Conservation (phyloP, 2,329 filamentous ascomycete genomes). For the Cadophora gregata region DNA sequence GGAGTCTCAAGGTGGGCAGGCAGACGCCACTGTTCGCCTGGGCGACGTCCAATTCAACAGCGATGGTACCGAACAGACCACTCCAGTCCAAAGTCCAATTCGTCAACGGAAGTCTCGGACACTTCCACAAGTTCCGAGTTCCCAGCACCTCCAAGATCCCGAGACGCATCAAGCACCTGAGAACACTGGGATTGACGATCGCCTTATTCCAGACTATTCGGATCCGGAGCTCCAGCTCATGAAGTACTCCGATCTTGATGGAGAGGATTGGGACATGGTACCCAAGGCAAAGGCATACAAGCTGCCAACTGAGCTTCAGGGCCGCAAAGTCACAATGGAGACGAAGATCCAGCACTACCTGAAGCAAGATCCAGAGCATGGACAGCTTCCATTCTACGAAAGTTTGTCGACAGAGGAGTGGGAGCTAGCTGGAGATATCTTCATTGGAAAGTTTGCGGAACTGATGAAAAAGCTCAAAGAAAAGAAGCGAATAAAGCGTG, state of each 20-base stretch:
- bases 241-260: constrained; percentile 34
- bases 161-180: background rate
- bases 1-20: background rate
- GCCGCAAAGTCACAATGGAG: constrained; percentile 24
- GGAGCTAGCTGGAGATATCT: constrained; percentile 43
- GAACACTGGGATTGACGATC: background rate
- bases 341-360: constrained; percentile 32
- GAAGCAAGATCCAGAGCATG: background rate
- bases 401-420: constrained; percentile 40
- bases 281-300: constrained; percentile 15
- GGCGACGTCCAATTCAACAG: background rate
- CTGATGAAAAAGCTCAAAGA: constrained; percentile 36
- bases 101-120: constrained; percentile 16
- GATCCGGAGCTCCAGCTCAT: constrained; percentile 35
- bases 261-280: constrained; percentile 33
- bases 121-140: constrained; percentile 1
- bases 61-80: constrained; percentile 4
- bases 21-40: constrained; percentile 8
- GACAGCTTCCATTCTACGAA: constrained; percentile 33
- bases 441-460: constrained; percentile 38
- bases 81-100: constrained; percentile 14
- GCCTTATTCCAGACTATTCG: constrained; percentile 25
- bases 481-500: constrained; percentile 39
- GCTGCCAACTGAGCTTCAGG: constrained; percentile 25
- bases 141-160: background rate